Conservation (phyloP, 2,329 filamentous ascomycete species). For the Zalaria obscura region DNA sequence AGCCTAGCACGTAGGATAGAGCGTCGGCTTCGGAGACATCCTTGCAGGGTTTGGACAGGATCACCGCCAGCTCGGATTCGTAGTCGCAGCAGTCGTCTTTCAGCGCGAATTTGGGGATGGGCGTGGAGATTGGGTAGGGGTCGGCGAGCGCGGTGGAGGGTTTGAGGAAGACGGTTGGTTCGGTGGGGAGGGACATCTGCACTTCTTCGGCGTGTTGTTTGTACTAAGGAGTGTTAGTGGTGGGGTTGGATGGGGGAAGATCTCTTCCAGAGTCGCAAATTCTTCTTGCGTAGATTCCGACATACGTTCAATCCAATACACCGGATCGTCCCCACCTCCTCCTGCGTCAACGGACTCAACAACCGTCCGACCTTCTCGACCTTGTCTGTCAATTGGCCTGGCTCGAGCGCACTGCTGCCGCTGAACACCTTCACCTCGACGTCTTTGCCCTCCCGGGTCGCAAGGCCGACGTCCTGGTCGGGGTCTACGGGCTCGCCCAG, state of each 20-base stretch:
- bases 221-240: slow-evolving; percentile 22
- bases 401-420: slow-evolving; percentile 41
- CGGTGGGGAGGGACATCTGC: slow-evolving; percentile 35
- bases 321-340: slow-evolving; percentile 41
- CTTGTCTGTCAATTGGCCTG: slow-evolving; percentile 37
- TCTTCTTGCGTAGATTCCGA: slow-evolving; percentile 1
- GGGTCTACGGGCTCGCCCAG: slow-evolving; percentile 19
- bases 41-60: slow-evolving; percentile 38
- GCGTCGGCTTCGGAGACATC: slow-evolving; percentile 44
- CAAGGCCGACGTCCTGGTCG: slow-evolving; percentile 42
- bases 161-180: slow-evolving; percentile 44
- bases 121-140: slow-evolving; percentile 36
- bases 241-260: neutral
- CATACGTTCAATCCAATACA: slow-evolving; percentile 44
- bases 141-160: slow-evolving; percentile 39
- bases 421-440: slow-evolving; percentile 43
- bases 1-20: slow-evolving; percentile 47
- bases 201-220: slow-evolving; percentile 37
- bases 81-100: slow-evolving; percentile 42
- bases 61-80: slow-evolving; percentile 44
- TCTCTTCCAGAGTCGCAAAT: too few relatives aligned
- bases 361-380: slow-evolving; percentile 31
- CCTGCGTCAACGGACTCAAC: slow-evolving; percentile 35
- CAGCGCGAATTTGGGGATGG: slow-evolving; percentile 40
- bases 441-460: slow-evolving; percentile 40